These are phyloP conservation scores for Zygoascus hellenicus DNA, from an alignment of 1,139 yeast species.

Conservation along the genomic window DNA sequence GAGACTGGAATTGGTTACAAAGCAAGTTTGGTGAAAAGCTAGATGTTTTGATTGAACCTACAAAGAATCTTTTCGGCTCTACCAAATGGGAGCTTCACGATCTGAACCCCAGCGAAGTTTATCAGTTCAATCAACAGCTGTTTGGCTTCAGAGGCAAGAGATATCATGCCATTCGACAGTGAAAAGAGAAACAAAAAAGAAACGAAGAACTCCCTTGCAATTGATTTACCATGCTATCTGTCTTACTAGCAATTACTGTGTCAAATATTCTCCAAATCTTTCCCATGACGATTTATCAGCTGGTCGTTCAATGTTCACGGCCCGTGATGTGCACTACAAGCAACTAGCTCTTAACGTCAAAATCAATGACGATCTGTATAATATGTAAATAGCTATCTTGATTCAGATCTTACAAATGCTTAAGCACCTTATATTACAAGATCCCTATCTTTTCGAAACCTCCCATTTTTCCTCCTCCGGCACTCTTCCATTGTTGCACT, in stretches of 20 bases:
- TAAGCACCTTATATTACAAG: too few relatives aligned
- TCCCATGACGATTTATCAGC: too few relatives aligned
- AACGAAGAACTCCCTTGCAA: too few relatives aligned
- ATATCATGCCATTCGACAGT: conserved; percentile 65
- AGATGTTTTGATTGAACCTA: conserved; percentile 74
- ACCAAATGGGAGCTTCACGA: conserved; percentile 95
- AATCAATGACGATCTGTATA: background rate
- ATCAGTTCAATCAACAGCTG: conserved; percentile 81
- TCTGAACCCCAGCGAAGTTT: conserved; percentile 83
- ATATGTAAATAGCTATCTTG: conserved; percentile 7
- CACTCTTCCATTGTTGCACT: background rate
- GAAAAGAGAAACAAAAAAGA: too few relatives aligned
- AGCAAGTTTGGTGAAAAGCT: conserved; percentile 65
- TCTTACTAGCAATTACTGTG: too few relatives aligned
- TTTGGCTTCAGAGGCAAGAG: conserved; percentile 95
- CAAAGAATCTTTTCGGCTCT: conserved; percentile 69
- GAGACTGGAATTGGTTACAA: conserved; percentile 68
- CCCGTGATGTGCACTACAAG: too few relatives aligned
- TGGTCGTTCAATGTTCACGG: too few relatives aligned
- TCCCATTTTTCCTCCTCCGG: background rate
- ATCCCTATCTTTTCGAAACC: background rate
- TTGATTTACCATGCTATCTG: too few relatives aligned
- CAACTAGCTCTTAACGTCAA: too few relatives aligned
- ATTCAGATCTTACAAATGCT: too few relatives aligned
- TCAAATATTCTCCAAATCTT: too few relatives aligned